Base-by-base conservation (phyloP, 1,284 basidiomycete genomes). In the Trichosporon sp. region DNA sequence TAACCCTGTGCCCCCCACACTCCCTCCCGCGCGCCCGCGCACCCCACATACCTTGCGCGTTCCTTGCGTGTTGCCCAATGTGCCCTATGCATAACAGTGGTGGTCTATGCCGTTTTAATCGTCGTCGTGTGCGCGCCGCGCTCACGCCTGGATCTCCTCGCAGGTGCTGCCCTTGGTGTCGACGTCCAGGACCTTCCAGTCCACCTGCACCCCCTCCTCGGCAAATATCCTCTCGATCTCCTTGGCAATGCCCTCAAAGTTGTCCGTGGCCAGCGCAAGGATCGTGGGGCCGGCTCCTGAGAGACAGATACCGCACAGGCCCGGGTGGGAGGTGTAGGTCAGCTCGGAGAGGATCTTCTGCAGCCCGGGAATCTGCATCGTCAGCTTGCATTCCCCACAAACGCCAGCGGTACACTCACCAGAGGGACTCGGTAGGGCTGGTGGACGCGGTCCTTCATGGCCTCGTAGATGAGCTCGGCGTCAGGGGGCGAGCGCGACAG, bases 251-350 rank as follows among this genome's bases (percentile, higher is more conserved):
- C 85, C 85, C 66, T 94, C 91, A 75, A 92, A 96, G 51, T 90
- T 90, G 62, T 85, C 84, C 0, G 92, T 96, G 0, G 96, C 95
- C n/a, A 99, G 88, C 0, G 97, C 97, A 68, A 99, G 87, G 75
- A 99, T 98, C 1, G 97, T 98, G 1, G 97, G 97, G 0, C 97
- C 97, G 1, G 97, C 97, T 8, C 97, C 97, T 1, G 95, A 98
- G 32, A 99, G 88, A 81, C 97, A 99, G 73, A 99, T 98, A 6
- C 97, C 97, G 21, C 99, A 87, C 3, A 99, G 86, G 12, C 97
- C 97, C 0, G 93, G 92, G 83, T 99, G 95, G 0, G 91, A 90
- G 15, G 87, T 78, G 6, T 95, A 95, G 0, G 94, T 97, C 67
- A 99, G 91, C 18, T 87, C 87, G 31, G 91, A 90, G 13, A 96